These are phyloP conservation scores for Colletotrichum aenigma DNA, from an alignment of 2,329 filamentous ascomycete genomes.

Conservation along the genomic window DNA sequence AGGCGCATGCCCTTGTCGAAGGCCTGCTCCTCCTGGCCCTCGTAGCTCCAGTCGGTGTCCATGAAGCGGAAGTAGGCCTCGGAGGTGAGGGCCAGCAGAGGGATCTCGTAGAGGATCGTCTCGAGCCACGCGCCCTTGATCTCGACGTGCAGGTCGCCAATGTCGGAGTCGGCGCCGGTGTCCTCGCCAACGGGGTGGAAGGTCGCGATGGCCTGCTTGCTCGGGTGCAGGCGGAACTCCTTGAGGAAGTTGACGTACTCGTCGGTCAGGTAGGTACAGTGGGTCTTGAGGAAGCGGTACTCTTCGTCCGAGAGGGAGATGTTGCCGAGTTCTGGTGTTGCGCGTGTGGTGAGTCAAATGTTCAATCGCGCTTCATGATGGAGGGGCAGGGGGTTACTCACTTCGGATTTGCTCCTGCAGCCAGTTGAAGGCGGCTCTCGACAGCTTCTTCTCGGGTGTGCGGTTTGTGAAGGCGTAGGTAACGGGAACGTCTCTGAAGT, in stretches of 20 bases:
- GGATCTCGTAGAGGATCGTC: constrained; percentile 97
- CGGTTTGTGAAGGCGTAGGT: constrained; percentile 96
- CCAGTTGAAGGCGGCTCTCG: constrained; percentile 83
- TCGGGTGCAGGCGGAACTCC: constrained; percentile 80
- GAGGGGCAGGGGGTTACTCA: constrained; percentile 35
- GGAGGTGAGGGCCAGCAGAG: constrained; percentile 86
- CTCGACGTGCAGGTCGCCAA: constrained; percentile 78
- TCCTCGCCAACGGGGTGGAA: constrained; percentile 64
- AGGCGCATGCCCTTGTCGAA: constrained; percentile 80
- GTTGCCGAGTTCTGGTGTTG: constrained; percentile 73
- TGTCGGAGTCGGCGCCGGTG: constrained; percentile 65
- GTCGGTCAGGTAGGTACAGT: constrained; percentile 80
- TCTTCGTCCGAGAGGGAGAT: constrained; percentile 82
- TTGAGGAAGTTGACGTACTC: constrained; percentile 83
- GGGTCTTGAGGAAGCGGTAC: constrained; percentile 74
- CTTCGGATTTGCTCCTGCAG: constrained; percentile 82
- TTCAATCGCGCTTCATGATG: background rate
- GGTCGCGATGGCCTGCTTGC: constrained; percentile 76
- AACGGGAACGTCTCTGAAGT: constrained; percentile 82
- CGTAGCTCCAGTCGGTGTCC: constrained; percentile 90
- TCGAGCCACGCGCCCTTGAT: constrained; percentile 89
- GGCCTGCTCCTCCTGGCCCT: constrained; percentile 84
- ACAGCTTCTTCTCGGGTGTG: constrained; percentile 91
- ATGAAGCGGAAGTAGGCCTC: constrained; percentile 98
- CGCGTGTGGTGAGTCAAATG: constrained; percentile 8